Evolutionary conservation across 2,329 filamentous ascomycete species (phyloP).

Genomic region (Sporothrix dimorphospora): DNA sequence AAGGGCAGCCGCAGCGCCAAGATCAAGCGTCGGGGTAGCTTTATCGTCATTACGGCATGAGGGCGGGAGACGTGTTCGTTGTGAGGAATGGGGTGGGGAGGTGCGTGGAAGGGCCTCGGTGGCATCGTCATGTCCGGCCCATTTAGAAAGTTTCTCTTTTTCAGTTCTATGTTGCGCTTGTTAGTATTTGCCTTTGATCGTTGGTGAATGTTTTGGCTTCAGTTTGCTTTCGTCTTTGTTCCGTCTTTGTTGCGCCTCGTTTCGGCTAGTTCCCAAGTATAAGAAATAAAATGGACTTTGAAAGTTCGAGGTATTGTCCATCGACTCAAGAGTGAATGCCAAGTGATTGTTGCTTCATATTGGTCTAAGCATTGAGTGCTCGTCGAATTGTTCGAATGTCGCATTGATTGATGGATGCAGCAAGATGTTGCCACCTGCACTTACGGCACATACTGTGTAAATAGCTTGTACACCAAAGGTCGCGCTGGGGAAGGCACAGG

Average conservation of each 20-base stretch:
- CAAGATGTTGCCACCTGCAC: no score
- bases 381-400: no score
- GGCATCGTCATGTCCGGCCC: no score
- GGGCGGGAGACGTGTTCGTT: neutral
- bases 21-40: slow-evolving; percentile 18
- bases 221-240: neutral
- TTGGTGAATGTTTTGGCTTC: neutral
- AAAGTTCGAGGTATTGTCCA: neutral
- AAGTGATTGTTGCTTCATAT: neutral
- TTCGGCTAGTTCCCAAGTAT: neutral
- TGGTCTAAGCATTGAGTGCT: neutral
- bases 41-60: neutral
- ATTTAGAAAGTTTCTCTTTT: neutral
- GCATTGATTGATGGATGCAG: no score
- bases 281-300: neutral
- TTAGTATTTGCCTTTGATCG: neutral
- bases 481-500: no score
- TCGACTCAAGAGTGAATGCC: neutral
- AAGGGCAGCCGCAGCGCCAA: slow-evolving; percentile 22
- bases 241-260: neutral
- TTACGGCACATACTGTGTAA: no score
- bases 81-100: neutral
- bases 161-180: neutral
- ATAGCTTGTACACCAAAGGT: no score
- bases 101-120: neutral